Evolutionary conservation across 1,284 basidiomycete species (phyloP).

Genomic region (Ganoderma resinaceum): DNA sequence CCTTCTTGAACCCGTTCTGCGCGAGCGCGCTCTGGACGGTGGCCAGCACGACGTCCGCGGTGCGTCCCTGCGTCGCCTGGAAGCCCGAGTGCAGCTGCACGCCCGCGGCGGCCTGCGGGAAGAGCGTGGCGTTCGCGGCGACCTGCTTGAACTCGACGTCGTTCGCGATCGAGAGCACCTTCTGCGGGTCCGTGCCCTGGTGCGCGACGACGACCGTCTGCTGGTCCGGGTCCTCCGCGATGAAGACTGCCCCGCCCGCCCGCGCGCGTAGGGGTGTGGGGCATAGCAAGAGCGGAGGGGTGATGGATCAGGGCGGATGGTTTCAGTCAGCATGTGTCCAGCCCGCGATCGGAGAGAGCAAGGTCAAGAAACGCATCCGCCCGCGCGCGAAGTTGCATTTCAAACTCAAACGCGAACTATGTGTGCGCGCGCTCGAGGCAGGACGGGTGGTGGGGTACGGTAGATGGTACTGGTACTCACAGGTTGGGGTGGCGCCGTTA

Average conservation of each 20-base stretch:
- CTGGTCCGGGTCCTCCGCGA: slow-evolving; percentile 48
- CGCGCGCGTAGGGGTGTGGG: background rate
- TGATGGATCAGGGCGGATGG: background rate
- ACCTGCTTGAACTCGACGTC: slow-evolving; percentile 47
- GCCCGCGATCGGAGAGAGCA: background rate
- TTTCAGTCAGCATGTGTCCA: slow-evolving; percentile 1
- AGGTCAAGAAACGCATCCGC: background rate
- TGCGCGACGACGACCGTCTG: slow-evolving; percentile 55
- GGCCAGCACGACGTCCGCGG: slow-evolving; percentile 47
- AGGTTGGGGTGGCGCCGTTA: slow-evolving; percentile 39
- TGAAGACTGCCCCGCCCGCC: slow-evolving; percentile 37
- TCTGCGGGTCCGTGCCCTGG: slow-evolving; percentile 50
- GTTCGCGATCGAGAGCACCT: slow-evolving; percentile 52
- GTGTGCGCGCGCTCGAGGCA: background rate
- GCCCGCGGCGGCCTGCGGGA: slow-evolving; percentile 41
- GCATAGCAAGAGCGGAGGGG: too few relatives aligned
- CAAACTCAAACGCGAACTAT: background rate
- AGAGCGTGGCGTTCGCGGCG: slow-evolving; percentile 46
- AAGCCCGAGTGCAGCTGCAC: slow-evolving; percentile 53
- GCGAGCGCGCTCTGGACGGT: slow-evolving; percentile 46
- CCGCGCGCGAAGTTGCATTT: background rate
- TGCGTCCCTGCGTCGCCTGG: slow-evolving; percentile 52
- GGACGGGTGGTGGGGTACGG: too few relatives aligned
- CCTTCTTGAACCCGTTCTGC: slow-evolving; percentile 44
- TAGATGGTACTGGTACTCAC: slow-evolving; percentile 21